These are phyloP conservation scores for Candida parachauliodes DNA, from an alignment of 805 yeast genomes.

Conservation along the genomic window DNA sequence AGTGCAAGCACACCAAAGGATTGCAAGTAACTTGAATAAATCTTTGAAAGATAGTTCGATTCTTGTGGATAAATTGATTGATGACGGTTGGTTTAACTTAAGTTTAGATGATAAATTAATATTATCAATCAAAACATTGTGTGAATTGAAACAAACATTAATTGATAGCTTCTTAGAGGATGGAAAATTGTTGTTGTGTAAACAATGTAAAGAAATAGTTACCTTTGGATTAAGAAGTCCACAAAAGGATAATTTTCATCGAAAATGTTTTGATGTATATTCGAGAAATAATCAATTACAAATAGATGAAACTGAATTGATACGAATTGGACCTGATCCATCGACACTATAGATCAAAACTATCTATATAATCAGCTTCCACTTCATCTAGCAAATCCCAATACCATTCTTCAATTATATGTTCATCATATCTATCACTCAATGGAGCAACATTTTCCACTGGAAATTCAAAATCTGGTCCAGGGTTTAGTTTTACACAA, in stretches of 20 bases:
- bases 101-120: slow-evolving; percentile 29
- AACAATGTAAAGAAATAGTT: slow-evolving; percentile 50
- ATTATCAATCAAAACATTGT: slow-evolving; percentile 38
- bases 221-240: slow-evolving; percentile 42
- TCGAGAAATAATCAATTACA: slow-evolving; percentile 21
- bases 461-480: slow-evolving; percentile 57
- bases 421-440: slow-evolving; percentile 59
- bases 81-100: slow-evolving; percentile 52
- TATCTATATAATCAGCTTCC: slow-evolving; percentile 56
- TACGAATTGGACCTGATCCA: slow-evolving; percentile 11
- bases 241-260: slow-evolving; percentile 35
- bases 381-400: slow-evolving; percentile 86
- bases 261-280: slow-evolving; percentile 43
- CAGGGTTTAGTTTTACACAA: slow-evolving; percentile 63
- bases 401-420: slow-evolving; percentile 73
- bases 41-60: slow-evolving; percentile 33
- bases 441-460: slow-evolving; percentile 48
- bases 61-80: slow-evolving; percentile 38
- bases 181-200: slow-evolving; percentile 38
- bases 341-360: slow-evolving; percentile 24
- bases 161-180: slow-evolving; percentile 32
- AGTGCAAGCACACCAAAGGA: slow-evolving; percentile 32
- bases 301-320: slow-evolving; percentile 3
- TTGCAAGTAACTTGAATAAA: slow-evolving; percentile 22
- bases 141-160: slow-evolving; percentile 47